These are phyloP conservation scores for Phlebiopsis gigantea DNA, from an alignment of 768 basidiomycete genomes.

Conservation along the genomic window DNA sequence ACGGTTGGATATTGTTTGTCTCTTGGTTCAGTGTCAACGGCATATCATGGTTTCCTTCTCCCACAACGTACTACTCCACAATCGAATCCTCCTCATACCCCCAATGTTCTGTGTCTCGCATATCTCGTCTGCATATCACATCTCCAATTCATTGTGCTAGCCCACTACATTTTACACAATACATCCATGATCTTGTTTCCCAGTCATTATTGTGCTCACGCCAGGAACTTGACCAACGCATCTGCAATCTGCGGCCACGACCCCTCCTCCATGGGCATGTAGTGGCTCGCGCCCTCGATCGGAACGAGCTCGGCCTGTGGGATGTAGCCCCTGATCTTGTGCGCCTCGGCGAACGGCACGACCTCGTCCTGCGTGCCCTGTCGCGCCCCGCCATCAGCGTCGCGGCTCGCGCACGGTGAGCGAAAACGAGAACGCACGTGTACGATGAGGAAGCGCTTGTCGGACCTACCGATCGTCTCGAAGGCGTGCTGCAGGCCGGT, in stretches of 20 bases:
- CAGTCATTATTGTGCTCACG: background rate
- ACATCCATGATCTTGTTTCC: too few relatives aligned
- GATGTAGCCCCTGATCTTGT: slow-evolving; percentile 40
- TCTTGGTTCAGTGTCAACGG: background rate
- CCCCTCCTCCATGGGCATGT: slow-evolving; percentile 23
- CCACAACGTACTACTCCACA: background rate
- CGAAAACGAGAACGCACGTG: slow-evolving; percentile 34
- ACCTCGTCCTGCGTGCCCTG: slow-evolving; percentile 59
- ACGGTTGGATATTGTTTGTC: background rate
- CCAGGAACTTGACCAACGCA: slow-evolving; percentile 14
- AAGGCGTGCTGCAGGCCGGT: slow-evolving; percentile 53
- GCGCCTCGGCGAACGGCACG: slow-evolving; percentile 48
- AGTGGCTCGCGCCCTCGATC: slow-evolving; percentile 49
- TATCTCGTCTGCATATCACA: background rate
- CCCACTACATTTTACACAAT: background rate
- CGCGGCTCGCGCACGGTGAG: background rate
- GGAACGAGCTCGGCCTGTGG: slow-evolving; percentile 41
- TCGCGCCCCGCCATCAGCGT: background rate
- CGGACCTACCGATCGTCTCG: slow-evolving; percentile 33
- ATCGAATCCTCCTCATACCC: background rate
- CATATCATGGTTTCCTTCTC: background rate
- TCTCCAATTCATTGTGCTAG: background rate
- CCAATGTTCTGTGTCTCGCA: background rate
- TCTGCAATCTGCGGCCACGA: slow-evolving; percentile 18
- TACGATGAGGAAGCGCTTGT: slow-evolving; percentile 49